Base-by-base conservation (phyloP, 495 filamentous ascomycete genomes). In the Daldinia bambusicola region DNA sequence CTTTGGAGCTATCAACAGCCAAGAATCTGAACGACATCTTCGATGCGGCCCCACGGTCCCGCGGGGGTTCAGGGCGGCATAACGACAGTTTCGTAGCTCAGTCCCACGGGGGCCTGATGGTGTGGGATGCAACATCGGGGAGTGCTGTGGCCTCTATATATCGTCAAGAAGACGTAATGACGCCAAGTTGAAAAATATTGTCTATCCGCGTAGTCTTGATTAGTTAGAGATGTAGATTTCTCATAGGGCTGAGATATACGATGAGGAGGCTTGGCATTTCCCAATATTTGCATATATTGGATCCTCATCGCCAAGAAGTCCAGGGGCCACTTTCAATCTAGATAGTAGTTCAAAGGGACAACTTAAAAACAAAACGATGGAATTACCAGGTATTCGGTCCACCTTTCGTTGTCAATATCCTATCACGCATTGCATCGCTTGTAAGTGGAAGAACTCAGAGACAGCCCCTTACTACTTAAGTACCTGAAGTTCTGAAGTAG, bases 231-330 rank as follows among this genome's bases (percentile, higher is more conserved):
- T 58, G 55, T 55, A 22, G 57, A 55, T 63, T 66, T 53, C 62
- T 53, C 50, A 36, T 73, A 73, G 62, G 70, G 70, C 70, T 73
- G 70, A 69, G 26, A 53, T 53, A 53, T 53, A 32, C 43, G 55
- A 65, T 22, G 37, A 6, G 18, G 62, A 55, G 36, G 10, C 66
- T 69, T 69, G 61, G 70, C 70, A 61, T 55, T 50, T 38, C 37
- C 7, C 7, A 32, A 53, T 53, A 53, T 53, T 26, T 48, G 22
- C 43, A 48, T 48, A 48, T 16, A 48, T 8, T 48, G 43, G 43
- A 22, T 48, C 50, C 26, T 53, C 50, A 32, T 53, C 30, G 50
- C 50, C 50, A 53, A 53, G 50, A 53, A 53, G 22, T 30, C 30
- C 50, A 32, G 50, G 50, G 26, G 6, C 50, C 50, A 32, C 50